phyloP scores from a whole-genome alignment of 495 filamentous ascomycete species.

The Chaetomium tenue region DNA sequence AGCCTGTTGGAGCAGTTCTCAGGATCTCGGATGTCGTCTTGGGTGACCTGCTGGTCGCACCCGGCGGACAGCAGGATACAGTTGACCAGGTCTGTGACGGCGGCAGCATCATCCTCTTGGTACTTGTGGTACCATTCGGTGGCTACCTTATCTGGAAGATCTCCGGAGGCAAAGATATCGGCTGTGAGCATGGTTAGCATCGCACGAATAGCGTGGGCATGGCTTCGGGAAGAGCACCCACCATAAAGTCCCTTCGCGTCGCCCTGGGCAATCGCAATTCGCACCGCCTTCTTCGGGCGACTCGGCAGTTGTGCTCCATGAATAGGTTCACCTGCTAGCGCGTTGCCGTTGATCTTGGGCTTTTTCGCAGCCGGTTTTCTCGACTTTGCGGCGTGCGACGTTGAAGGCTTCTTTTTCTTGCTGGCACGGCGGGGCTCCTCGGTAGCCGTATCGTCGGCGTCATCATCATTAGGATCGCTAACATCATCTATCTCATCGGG shows the following conservation, averaged over 20 bases:
- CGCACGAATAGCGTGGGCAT: background rate
- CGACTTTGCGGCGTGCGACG: conserved; percentile 41
- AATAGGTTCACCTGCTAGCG: conserved; percentile 31
- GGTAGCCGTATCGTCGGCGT: conserved; percentile 44
- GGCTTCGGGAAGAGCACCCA: conserved; percentile 39
- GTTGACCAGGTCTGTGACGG: conserved; percentile 82
- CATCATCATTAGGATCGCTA: conserved; percentile 49
- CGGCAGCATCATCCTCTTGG: conserved; percentile 60
- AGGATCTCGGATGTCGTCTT: conserved; percentile 78
- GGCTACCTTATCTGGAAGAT: conserved; percentile 70
- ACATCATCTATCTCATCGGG: conserved; percentile 54
- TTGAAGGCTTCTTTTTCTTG: conserved; percentile 34
- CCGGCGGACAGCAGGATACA: conserved; percentile 82
- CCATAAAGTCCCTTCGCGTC: conserved; percentile 73
- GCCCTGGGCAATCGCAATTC: conserved; percentile 48
- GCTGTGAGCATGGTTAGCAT: conserved; percentile 50
- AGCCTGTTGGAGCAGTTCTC: conserved; percentile 71
- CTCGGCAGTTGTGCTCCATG: conserved; percentile 56
- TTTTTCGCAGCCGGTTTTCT: conserved; percentile 71
- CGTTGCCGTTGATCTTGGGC: conserved; percentile 65
- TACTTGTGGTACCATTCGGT: conserved; percentile 76
- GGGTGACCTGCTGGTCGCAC: conserved; percentile 67
- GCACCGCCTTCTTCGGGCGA: conserved; percentile 59
- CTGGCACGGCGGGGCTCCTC: conserved; percentile 38
- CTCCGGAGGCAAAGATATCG: conserved; percentile 74